Evolutionary conservation across 2,329 filamentous ascomycete genomes (phyloP), one percentile per base, ranked within the genome.

Genomic region (Monosporascus cannonballus): DNA sequence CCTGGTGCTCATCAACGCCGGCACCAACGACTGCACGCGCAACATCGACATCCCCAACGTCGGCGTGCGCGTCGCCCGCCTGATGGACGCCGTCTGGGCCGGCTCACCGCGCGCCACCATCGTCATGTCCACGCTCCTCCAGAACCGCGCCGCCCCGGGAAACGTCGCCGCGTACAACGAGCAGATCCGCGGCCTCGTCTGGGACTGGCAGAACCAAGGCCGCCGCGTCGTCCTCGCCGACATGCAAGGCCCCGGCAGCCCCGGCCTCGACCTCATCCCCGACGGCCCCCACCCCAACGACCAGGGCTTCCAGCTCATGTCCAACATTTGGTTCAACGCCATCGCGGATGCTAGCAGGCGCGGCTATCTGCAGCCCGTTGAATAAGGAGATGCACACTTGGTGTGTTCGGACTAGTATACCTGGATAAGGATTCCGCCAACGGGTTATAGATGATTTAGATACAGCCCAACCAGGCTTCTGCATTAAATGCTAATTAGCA

Each of bases 1-100:
- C 48, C 48, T 66, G 14, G 60, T 67, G 41, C 47, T 64, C 14
- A 51, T 67, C n/a, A 61, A 67, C 46, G 59, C 61, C 15, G 64
- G 65, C 4, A 63, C 64, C 18, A 68, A 68, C 47, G 63, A 68
- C 51, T 65, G 64, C 37, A 51, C 61, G 24, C 63, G 64, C 51
- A 48, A 56, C n/a, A 55, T 56, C 47, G 55, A 64, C 39, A 53
- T 56, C 7, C 47, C 49, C 18, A 58, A 60, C 41, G 54, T 56
- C 6, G 56, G 55, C n/a, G 49, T 47, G 18, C 57, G 61, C 15
- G 50, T 66, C 49, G 50, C 48, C 18, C 47, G 57, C 44, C 46
- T 67, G 18, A 54, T 65, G 48, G 50, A 58, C 20, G 62, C 61
- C 51, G 51, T 67, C 44, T 49, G 64, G 15, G 42, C 47, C 9